Base-by-base conservation (phyloP, 2,329 filamentous ascomycete genomes). In the Tolypocladium ophioglossoides region DNA sequence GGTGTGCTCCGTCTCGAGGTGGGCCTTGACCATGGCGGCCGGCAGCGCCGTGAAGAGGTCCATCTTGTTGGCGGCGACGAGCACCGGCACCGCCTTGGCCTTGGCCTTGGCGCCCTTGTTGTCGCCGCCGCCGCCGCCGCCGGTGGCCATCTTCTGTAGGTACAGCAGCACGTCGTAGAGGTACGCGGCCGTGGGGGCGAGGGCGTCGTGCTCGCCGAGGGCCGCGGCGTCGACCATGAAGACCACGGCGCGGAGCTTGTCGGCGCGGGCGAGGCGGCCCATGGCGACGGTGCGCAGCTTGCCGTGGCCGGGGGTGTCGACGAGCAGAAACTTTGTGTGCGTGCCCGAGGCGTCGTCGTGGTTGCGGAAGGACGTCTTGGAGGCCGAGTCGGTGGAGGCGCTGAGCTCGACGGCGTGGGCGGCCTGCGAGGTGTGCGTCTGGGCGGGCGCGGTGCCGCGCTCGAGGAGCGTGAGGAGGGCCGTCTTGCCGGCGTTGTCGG, bases 1-100 rank as follows among this genome's bases (percentile, higher is more conserved):
- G 30, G 85, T 83, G 56, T 97, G 83, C 68, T 96, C 92, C 14
- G 78, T 76, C 72, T 97, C 91, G 16, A 99, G 75, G 59, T 80
- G 82, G 52, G 78, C 78, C 69, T 82, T 86, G 56, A 96, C 88
- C 35, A 95, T 76, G 7, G 80, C 78, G 0, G 88, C 82, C 0
- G 94, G 94, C 52, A 96, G 74, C 9, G 92, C 90, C 0, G 94
- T 96, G 68, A 99, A 99, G 1, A 99, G 78, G 68, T 99, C 94
- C 66, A 91, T 80, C 78, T 99, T 99, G 72, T 97, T 99, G 53
- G 91, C 91, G 2, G 91, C 91, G 37, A 99, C 76, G 38, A 99
- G 78, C 9, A 99, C 78, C 0, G 88, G 84, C 10, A 94, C 78
- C 48, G 56, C 58, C 62, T 66, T 70, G 46, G 64, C 58, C 59